Conservation (phyloP, 495 filamentous ascomycete genomes). For the Penicillium riverlandense region DNA sequence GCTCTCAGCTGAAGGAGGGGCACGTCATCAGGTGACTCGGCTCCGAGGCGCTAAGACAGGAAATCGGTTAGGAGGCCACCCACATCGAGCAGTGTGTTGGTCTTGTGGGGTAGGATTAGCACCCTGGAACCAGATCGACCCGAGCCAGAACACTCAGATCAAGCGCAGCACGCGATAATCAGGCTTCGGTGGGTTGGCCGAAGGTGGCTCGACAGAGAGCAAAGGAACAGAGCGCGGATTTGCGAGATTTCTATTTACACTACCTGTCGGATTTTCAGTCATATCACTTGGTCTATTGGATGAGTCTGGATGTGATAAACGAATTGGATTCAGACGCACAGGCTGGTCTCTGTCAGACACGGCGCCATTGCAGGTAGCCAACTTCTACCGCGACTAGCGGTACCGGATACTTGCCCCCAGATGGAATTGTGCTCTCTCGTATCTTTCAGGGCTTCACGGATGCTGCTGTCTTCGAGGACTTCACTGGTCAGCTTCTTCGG, state of each 20-base stretch:
- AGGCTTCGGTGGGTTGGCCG: no score
- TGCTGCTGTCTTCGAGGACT: background rate
- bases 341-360: background rate
- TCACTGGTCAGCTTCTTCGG: background rate
- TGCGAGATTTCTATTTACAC: no score
- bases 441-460: constrained; percentile 24
- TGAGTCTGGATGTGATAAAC: no score
- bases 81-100: background rate
- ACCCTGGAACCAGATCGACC: no score
- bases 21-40: no score
- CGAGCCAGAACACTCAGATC: no score
- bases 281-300: no score
- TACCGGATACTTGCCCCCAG: background rate
- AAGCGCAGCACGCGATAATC: no score
- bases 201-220: no score
- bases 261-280: no score
- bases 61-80: background rate
- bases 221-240: no score
- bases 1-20: background rate
- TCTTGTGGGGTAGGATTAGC: no score
- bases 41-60: constrained; percentile 1
- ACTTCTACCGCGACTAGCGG: background rate
- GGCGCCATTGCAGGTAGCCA: background rate
- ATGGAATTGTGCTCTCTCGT: constrained; percentile 5
- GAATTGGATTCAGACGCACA: background rate